Base-by-base conservation (phyloP, 768 basidiomycete genomes). In the Boletus sensibilis region DNA sequence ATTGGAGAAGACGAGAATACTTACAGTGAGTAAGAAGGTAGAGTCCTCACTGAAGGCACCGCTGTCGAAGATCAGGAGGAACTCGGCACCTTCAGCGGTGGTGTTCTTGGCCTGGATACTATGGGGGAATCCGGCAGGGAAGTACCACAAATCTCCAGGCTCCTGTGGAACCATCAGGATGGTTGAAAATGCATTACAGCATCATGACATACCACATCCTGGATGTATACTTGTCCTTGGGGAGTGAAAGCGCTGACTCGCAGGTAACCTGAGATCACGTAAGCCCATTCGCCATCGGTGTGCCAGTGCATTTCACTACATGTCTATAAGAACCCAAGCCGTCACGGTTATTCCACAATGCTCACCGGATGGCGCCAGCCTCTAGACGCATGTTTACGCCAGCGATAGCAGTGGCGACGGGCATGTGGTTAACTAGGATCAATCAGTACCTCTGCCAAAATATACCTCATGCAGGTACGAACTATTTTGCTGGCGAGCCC, bases 401-500 rank as follows among this genome's bases (percentile, higher is more conserved):
- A 9, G 76, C 71, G 41, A 77, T 64, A 3, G 56, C 70, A 8
- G 66, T 71, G 8, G 79, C 78, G 13, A 79, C 55, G 3, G 79
- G 73, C 74, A 81, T 69, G 7, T 67, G 57, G 1, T 70, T 54
- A 5, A 76, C 79, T 80, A 47, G 6, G 12, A 43, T 23, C 0
- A 21, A n/a, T 60, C 6, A 55, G 38, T 7, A 50, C 10, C 27
- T 33, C 14, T n/a, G 2, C 18, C 18, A 7, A 21, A 23, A 53
- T 16, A 20, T 4, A 5, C 10, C 0, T 11, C 18, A n/a, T 9
- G 12, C 11, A 12, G 44, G 2, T 6, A 66, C 77, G 20, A 50
- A 81, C 85, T 57, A 58, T 83, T 87, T 66, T 86, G 79, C 63
- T 84, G 77, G 44, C 84, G 76, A 29, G 85, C 81, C 84, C 85